Conservation (phyloP, 495 filamentous ascomycete species). For the Neurospora sp. region DNA sequence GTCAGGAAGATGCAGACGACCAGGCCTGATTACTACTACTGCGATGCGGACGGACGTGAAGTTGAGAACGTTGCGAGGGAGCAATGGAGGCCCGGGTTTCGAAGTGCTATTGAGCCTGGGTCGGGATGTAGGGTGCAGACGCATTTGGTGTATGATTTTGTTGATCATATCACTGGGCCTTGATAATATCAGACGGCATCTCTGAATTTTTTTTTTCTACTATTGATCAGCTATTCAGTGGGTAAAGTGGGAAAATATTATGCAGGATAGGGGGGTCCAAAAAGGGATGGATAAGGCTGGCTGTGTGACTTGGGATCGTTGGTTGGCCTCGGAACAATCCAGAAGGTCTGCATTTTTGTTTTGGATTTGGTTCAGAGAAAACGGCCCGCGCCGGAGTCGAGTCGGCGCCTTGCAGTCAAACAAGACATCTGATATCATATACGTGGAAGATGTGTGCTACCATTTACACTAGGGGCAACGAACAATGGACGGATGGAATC, state of each 20-base stretch:
- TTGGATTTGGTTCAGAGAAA: not conserved
- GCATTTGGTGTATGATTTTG: constrained; percentile 17
- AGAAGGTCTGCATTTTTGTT: not conserved
- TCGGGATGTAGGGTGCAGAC: constrained; percentile 19
- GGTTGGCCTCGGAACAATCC: not conserved
- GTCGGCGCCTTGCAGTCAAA: not conserved
- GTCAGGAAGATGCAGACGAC: constrained; percentile 6
- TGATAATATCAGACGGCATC: not conserved
- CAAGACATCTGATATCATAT: not conserved
- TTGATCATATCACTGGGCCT: constrained; percentile 6
- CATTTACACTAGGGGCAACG: not conserved
- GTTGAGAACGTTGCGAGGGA: not conserved
- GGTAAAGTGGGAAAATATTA: too few relatives aligned
- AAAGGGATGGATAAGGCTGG: not conserved
- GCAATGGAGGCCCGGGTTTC: constrained; percentile 15
- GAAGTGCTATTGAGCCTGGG: constrained; percentile 10
- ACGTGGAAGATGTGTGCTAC: not conserved
- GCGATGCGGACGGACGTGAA: not conserved
- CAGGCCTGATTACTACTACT: constrained; percentile 8
- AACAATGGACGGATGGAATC: too few relatives aligned
- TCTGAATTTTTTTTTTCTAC: too few relatives aligned
- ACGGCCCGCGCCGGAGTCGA: not conserved
- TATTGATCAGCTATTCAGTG: not conserved
- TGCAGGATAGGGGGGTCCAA: too few relatives aligned
- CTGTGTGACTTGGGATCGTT: not conserved